These are phyloP conservation scores for Chlorella variabilis DNA, from an alignment of 163 green algal genomes.

Conservation along the genomic window DNA sequence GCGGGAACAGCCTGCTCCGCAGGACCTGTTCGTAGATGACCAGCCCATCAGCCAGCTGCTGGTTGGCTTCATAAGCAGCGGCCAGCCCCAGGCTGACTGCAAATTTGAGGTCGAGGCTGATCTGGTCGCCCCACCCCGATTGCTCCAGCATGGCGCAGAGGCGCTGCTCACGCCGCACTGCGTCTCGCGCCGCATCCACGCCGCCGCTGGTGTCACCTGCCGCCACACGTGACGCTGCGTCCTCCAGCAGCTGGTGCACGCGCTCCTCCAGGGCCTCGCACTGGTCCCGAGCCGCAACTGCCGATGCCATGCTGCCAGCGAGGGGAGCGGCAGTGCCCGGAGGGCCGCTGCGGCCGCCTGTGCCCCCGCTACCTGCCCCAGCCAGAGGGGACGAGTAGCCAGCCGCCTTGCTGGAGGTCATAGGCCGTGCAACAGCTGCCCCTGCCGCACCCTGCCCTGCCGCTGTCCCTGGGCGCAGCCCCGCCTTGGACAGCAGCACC, in stretches of 20 bases:
- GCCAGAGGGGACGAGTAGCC: slow-evolving; percentile 32
- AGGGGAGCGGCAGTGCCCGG: slow-evolving; percentile 9
- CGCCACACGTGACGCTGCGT: slow-evolving; percentile 9
- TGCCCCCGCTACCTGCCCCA: slow-evolving; percentile 7
- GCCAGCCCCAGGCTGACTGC: slow-evolving; percentile 78
- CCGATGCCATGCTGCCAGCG: slow-evolving; percentile 42
- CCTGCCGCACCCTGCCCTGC: slow-evolving; percentile 43
- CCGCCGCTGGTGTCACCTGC: slow-evolving; percentile 44
- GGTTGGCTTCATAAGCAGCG: slow-evolving; percentile 69
- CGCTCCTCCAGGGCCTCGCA: slow-evolving; percentile 59
- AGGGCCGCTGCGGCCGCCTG: slow-evolving; percentile 60
- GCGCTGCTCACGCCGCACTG: slow-evolving; percentile 70
- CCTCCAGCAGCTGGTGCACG: slow-evolving; percentile 81
- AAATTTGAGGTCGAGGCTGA: slow-evolving; percentile 83
- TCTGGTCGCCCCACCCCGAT: slow-evolving; percentile 56
- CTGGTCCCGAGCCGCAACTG: slow-evolving; percentile 38
- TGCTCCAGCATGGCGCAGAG: slow-evolving; percentile 75
- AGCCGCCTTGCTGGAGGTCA: slow-evolving; percentile 75
- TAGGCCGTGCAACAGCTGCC: slow-evolving; percentile 62
- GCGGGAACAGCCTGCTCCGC: slow-evolving; percentile 57
- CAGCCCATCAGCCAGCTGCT: slow-evolving; percentile 79
- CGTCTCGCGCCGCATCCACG: slow-evolving; percentile 81
- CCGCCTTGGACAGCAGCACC: slow-evolving; percentile 20
- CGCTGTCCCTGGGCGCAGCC: slow-evolving; percentile 14
- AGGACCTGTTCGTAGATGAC: slow-evolving; percentile 70